phyloP scores from a whole-genome alignment of 2,329 filamentous ascomycete genomes.

The Penicillium brevicompactum region DNA sequence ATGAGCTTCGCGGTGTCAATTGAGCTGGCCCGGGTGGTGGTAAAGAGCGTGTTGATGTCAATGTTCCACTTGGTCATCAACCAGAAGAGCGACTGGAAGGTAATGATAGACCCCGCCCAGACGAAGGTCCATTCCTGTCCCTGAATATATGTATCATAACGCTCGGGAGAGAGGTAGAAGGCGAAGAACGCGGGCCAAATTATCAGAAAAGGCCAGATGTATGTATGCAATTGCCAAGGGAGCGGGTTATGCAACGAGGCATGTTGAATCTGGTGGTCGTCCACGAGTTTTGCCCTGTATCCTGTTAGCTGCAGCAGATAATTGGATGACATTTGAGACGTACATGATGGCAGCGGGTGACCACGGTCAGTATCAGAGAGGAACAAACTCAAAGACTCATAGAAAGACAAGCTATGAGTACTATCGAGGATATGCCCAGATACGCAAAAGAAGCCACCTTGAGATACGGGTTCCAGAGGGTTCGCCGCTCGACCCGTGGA shows the following conservation, averaged over 20 bases:
- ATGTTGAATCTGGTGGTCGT: slow-evolving; percentile 84
- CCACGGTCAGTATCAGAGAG: slow-evolving; percentile 32
- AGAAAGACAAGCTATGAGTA: slow-evolving; percentile 11
- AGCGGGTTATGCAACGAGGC: slow-evolving; percentile 88
- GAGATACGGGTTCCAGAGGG: slow-evolving; percentile 25
- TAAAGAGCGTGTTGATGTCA: slow-evolving; percentile 79
- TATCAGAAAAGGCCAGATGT: slow-evolving; percentile 89
- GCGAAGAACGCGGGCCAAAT: slow-evolving; percentile 90
- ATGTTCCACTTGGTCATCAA: slow-evolving; percentile 98
- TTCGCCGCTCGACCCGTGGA: slow-evolving; percentile 23
- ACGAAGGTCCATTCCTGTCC: slow-evolving; percentile 99
- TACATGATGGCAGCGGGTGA: slow-evolving; percentile 38
- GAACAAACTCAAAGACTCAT: slow-evolving; percentile 28
- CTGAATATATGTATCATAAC: slow-evolving; percentile 88
- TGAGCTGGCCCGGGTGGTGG: slow-evolving; percentile 68
- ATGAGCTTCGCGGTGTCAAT: slow-evolving; percentile 79
- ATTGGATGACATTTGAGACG: slow-evolving; percentile 14
- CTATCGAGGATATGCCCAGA: slow-evolving; percentile 12
- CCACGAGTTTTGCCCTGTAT: slow-evolving; percentile 77
- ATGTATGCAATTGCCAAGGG: slow-evolving; percentile 77
- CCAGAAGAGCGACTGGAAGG: slow-evolving; percentile 85
- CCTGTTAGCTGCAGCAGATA: slow-evolving; percentile 12
- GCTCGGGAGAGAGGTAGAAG: slow-evolving; percentile 78
- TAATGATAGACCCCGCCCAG: slow-evolving; percentile 85
- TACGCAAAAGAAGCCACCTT: slow-evolving; percentile 27